A percentile compares a stretch with the other conserved stretches of the same genome.
These are phyloP conservation scores for Vaccinium corymbosum DNA, from an alignment of 148 eudicot species.

Conservation along the genomic window DNA sequence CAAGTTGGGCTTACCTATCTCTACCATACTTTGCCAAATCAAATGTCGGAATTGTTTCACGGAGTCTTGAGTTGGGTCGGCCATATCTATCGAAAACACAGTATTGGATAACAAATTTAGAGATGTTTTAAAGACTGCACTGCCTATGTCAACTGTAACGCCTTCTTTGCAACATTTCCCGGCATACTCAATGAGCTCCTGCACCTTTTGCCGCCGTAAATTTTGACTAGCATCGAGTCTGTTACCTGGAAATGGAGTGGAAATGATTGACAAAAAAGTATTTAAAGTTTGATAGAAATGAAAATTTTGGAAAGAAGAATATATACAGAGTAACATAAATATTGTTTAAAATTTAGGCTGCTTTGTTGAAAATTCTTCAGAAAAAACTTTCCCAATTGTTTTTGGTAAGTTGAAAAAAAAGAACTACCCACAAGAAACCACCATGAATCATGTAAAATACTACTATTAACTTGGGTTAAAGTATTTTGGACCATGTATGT, in stretches of 20 bases:
- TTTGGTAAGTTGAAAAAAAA: too few species aligned
- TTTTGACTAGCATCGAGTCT: background rate
- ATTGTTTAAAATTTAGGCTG: too few species aligned
- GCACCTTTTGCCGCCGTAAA: background rate
- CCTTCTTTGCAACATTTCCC: slow-evolving; percentile 6
- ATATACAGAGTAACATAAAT: too few species aligned
- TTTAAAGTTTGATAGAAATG: background rate
- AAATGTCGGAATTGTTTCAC: background rate
- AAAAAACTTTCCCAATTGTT: too few species aligned
- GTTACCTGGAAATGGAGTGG: background rate
- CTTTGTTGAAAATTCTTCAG: too few species aligned
- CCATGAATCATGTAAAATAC: too few species aligned
- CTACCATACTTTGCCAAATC: background rate
- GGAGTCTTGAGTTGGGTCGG: background rate
- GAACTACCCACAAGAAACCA: too few species aligned
- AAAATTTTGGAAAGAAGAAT: too few species aligned
- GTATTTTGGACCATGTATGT: too few species aligned
- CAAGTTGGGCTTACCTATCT: slow-evolving; percentile 15
- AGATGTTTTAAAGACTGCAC: background rate
- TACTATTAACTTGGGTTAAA: too few species aligned
- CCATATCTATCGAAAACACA: slow-evolving; percentile 6
- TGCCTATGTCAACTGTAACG: background rate
- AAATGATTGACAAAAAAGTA: background rate
- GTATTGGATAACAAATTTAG: slow-evolving; percentile 7
- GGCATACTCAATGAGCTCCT: background rate